Percentiles rank a stretch among this genome's conserved stretches.
Conservation (phyloP, 2,329 filamentous ascomycete species). For the Neofusicoccum laricinum region DNA sequence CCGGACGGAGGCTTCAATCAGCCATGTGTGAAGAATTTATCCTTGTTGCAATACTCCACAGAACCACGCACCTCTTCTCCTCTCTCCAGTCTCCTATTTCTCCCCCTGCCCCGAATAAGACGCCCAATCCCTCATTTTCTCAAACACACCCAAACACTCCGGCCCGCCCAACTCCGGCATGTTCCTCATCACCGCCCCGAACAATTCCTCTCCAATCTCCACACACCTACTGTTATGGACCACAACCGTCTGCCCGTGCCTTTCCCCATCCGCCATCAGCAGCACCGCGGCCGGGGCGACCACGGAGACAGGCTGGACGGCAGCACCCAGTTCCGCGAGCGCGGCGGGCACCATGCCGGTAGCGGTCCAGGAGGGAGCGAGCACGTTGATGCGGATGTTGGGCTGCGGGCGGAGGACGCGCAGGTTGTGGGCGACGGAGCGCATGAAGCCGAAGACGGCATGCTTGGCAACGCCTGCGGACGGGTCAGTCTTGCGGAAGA, state of each 20-base stretch:
- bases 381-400: conserved; percentile 32
- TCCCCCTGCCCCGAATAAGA: not conserved
- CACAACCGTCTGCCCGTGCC: conserved; percentile 29
- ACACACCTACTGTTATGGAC: conserved; percentile 23
- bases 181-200: not conserved
- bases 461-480: conserved; percentile 30
- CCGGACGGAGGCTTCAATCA: no score
- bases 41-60: no score
- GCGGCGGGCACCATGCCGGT: conserved; percentile 25
- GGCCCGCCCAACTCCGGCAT: not conserved
- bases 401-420: conserved; percentile 27
- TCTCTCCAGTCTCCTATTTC: not conserved
- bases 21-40: no score
- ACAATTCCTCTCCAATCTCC: conserved; percentile 28
- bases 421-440: conserved; percentile 24
- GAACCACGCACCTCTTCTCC: no score
- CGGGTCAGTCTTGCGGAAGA: not conserved
- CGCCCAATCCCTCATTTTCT: not conserved
- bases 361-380: conserved; percentile 32
- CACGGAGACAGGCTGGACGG: conserved; percentile 37
- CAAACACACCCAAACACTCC: not conserved
- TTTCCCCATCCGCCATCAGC: conserved; percentile 27
- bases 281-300: conserved; percentile 25
- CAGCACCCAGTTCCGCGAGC: conserved; percentile 24
- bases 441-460: conserved; percentile 29